Evolutionary conservation across 2,329 filamentous ascomycete species (phyloP).

Genomic region (Fusarium domesticum): DNA sequence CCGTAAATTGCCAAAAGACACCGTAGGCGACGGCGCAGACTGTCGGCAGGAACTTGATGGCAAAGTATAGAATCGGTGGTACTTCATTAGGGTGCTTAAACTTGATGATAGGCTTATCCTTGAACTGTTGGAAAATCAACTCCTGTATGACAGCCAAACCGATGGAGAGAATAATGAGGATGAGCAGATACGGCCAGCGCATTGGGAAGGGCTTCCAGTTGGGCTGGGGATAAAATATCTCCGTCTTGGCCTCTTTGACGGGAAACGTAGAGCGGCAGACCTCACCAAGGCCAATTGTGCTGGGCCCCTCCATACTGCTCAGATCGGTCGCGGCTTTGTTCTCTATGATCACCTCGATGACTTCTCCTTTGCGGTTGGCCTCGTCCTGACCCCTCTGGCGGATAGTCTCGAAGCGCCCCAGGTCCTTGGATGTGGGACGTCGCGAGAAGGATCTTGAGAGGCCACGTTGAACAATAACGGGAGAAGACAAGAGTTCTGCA

Average conservation of each 20-base stretch:
- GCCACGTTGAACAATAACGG: constrained; percentile 33
- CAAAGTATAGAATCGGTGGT: constrained; percentile 52
- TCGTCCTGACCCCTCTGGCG: constrained; percentile 53
- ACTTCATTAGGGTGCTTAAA: constrained; percentile 53
- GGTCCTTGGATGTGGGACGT: constrained; percentile 21
- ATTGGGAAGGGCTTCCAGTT: constrained; percentile 67
- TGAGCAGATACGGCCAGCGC: constrained; percentile 57
- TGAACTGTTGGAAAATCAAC: constrained; percentile 51
- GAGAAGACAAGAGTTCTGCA: constrained; percentile 47
- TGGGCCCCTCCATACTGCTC: constrained; percentile 49
- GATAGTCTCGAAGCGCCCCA: constrained; percentile 41
- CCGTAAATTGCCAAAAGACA: constrained; percentile 63
- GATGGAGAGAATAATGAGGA: constrained; percentile 53
- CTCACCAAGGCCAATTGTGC: constrained; percentile 26
- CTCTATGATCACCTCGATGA: constrained; percentile 56
- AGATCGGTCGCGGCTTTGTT: constrained; percentile 46
- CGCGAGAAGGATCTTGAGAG: constrained; percentile 44
- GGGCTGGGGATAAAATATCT: constrained; percentile 59
- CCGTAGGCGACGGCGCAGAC: constrained; percentile 60
- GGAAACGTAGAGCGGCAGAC: constrained; percentile 40
- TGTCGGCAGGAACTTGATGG: constrained; percentile 62
- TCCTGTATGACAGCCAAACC: constrained; percentile 53
- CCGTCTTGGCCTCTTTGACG: constrained; percentile 36
- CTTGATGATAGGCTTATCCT: constrained; percentile 42
- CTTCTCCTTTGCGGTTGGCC: constrained; percentile 57